Conservation (phyloP, 2,329 filamentous ascomycete species). For the Sporothrix humicola region DNA sequence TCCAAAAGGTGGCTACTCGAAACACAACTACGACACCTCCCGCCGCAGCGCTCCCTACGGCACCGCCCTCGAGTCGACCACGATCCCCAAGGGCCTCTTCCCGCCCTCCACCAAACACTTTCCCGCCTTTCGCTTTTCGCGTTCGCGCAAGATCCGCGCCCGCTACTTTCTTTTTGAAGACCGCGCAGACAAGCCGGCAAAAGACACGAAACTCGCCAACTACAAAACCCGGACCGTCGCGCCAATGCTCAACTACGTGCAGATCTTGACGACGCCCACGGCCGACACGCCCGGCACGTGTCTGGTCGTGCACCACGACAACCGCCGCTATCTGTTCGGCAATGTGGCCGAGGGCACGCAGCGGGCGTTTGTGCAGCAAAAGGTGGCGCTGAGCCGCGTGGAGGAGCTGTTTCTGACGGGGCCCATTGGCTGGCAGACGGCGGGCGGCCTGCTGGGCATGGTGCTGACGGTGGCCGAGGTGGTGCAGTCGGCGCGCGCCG, state of each 20-base stretch:
- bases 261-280: conserved; percentile 81
- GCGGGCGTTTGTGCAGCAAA: conserved; percentile 73
- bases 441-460: conserved; percentile 83
- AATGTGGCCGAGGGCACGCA: conserved; percentile 84
- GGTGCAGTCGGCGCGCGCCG: conserved; percentile 55
- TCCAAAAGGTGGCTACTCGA: neutral
- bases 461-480: conserved; percentile 82
- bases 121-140: neutral
- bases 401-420: conserved; percentile 85
- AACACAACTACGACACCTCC: neutral
- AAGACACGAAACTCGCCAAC: neutral
- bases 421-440: conserved; percentile 72
- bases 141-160: neutral
- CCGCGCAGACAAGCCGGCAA: neutral
- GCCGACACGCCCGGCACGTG: conserved; percentile 84
- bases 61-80: neutral
- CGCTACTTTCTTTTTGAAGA: conserved; percentile 34
- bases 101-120: neutral
- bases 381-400: conserved; percentile 66
- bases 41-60: neutral
- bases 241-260: conserved; percentile 73
- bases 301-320: conserved; percentile 78
- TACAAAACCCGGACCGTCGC: conserved; percentile 11
- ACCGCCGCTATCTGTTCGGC: conserved; percentile 84
- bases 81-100: conserved; percentile 31